Base-by-base conservation (phyloP, 768 basidiomycete species). In the Calocybe indica region DNA sequence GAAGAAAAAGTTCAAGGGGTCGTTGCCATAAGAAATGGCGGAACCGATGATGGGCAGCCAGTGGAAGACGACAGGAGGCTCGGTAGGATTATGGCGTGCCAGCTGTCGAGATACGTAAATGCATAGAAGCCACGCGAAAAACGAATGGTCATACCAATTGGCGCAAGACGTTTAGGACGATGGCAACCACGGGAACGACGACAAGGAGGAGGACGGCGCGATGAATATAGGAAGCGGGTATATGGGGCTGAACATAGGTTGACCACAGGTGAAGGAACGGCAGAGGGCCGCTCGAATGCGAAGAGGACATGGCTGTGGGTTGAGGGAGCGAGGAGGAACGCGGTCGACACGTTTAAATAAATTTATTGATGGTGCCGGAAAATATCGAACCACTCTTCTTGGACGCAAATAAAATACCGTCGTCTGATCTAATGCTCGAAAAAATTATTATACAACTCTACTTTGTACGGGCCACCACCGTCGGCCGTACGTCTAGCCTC, bases 31-130 rank as follows among this genome's bases (percentile, higher is more conserved):
- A 33, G 73, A 63, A 10, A 89, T 76, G 0, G 93, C 89, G 30
- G 93, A 96, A 15, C 96, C 96, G 53, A 99, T 65, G 60, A 88
- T 74, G 6, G 96, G 96, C 39, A 98, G 67, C 74, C 85, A 84
- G 63, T 97, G 91, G 72, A 97, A 99, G 13, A 98, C 92, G 37
- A 87, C 71, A 0, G 96, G 96, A 1, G 96, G 96, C 37, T 84
- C 69, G 12, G 80, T 80, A 14, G 80, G 73, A 60, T 83, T 78
- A 50, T 76, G 75, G 7, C 91, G 90, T 33, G 82, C 56, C 45
- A 85, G 22, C 22, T 52, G 89, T 92, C 50, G 9, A 32, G 22
- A 40, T 5, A 7, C 14, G 10, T 31, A 12, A 7, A 39, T 40
- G 34, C 14, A 32, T 33, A n/a, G 47, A 10, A 30, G 44, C 6